Percentiles rank a stretch among this genome's conserved stretches.
Conservation (phyloP, 352 stramenopile genomes). For the Hyphochytrium catenoides region DNA sequence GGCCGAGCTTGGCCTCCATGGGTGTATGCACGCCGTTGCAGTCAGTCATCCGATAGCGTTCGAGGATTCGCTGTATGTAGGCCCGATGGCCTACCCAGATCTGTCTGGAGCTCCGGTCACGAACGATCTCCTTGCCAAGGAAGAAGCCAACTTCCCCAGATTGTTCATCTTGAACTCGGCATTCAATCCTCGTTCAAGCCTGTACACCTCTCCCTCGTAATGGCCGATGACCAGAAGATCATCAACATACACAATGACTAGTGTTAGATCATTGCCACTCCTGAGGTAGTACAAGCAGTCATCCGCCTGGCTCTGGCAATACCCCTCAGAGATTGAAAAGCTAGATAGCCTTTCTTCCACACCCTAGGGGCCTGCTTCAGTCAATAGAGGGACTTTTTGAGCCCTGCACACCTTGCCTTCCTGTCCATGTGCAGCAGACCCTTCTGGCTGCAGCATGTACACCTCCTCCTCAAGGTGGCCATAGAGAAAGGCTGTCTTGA, state of each 20-base stretch:
- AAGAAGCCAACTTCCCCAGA: slow-evolving; percentile 4
- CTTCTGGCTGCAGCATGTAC: neutral
- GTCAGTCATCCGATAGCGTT: slow-evolving; percentile 1
- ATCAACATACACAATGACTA: slow-evolving; percentile 10
- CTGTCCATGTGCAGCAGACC: too few relatives aligned
- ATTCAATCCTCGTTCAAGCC: slow-evolving; percentile 8
- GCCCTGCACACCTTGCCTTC: neutral
- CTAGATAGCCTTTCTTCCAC: slow-evolving; percentile 5
- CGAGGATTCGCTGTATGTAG: slow-evolving; percentile 4
- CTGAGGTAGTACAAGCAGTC: slow-evolving; percentile 5
- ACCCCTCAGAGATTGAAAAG: slow-evolving; percentile 3
- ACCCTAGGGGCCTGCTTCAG: slow-evolving; percentile 5
- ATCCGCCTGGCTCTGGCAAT: slow-evolving; percentile 6
- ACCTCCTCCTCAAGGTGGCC: neutral
- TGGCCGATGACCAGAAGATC: slow-evolving; percentile 8
- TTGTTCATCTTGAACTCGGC: slow-evolving; percentile 5
- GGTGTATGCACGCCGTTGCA: neutral
- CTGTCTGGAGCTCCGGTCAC: neutral
- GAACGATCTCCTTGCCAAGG: slow-evolving; percentile 5
- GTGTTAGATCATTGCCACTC: neutral
- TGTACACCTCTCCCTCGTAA: neutral
- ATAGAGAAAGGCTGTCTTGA: slow-evolving; percentile 1
- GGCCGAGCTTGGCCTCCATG: slow-evolving; percentile 1
- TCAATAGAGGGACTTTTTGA: slow-evolving; percentile 5
- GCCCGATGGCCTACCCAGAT: slow-evolving; percentile 8